Conservation (phyloP, 164 flowering plant species). For the Cinnamomum chago region DNA sequence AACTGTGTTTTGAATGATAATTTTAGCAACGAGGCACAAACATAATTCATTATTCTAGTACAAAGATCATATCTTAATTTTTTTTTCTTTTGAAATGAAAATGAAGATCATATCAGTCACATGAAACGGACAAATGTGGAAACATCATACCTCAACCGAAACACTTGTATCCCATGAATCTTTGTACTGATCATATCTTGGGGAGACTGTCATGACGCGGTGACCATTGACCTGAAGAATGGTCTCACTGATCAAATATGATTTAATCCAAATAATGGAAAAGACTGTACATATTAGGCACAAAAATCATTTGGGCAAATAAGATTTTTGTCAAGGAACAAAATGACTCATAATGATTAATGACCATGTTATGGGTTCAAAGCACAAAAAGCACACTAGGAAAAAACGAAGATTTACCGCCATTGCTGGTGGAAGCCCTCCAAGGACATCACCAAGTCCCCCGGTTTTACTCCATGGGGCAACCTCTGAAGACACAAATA, state of each 20-base stretch:
- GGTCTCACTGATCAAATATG: background rate
- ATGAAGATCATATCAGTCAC: background rate
- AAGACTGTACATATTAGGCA: background rate
- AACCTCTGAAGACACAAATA: slow-evolving; percentile 53
- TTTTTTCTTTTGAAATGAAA: too few species aligned
- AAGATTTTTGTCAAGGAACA: background rate
- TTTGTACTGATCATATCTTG: slow-evolving; percentile 92
- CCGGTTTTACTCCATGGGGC: slow-evolving; percentile 87
- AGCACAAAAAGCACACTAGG: background rate
- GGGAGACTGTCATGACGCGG: slow-evolving; percentile 86
- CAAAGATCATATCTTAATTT: background rate
- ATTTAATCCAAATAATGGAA: background rate
- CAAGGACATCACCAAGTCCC: slow-evolving; percentile 80
- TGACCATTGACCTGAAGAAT: slow-evolving; percentile 80
- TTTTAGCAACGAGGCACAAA: background rate
- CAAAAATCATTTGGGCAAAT: background rate
- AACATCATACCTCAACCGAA: slow-evolving; percentile 42
- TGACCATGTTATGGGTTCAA: background rate
- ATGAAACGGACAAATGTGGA: background rate
- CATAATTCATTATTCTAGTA: background rate
- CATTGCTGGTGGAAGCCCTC: slow-evolving; percentile 71
- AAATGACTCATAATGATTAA: background rate
- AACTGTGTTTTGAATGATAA: slow-evolving; percentile 34
- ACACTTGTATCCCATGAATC: slow-evolving; percentile 93
- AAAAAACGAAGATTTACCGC: slow-evolving; percentile 31